Evolutionary conservation across 2,329 filamentous ascomycete genomes (phyloP).

Genomic region (Pyrenochaeta sp.): DNA sequence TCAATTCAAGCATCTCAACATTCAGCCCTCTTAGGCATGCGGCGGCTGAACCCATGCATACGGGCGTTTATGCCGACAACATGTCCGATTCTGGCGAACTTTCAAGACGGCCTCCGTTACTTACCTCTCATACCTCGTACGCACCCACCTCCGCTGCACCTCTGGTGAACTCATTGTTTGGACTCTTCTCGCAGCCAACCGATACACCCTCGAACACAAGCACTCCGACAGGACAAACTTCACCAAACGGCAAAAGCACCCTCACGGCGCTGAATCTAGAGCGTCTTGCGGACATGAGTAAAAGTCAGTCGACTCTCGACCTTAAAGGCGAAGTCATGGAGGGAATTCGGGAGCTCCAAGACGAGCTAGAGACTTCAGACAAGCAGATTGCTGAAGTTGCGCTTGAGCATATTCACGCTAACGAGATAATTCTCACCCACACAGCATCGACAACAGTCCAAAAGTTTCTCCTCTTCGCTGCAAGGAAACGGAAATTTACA

Average conservation of each 20-base stretch:
- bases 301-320: slow-evolving; percentile 63
- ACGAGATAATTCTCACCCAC: slow-evolving; percentile 90
- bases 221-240: slow-evolving; percentile 62
- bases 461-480: slow-evolving; percentile 86
- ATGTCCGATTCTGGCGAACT: slow-evolving; percentile 48
- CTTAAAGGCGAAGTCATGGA: slow-evolving; percentile 90
- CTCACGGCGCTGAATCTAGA: slow-evolving; percentile 47
- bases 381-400: slow-evolving; percentile 90
- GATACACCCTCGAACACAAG: slow-evolving; percentile 54
- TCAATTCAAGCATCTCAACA: slow-evolving; percentile 55
- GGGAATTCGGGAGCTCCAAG: slow-evolving; percentile 93
- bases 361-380: slow-evolving; percentile 91
- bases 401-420: slow-evolving; percentile 90
- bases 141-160: slow-evolving; percentile 62
- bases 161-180: slow-evolving; percentile 80
- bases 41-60: slow-evolving; percentile 44
- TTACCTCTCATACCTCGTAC: slow-evolving; percentile 71
- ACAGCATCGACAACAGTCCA: slow-evolving; percentile 87
- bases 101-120: slow-evolving; percentile 65
- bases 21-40: slow-evolving; percentile 59
- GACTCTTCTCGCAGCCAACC: slow-evolving; percentile 78
- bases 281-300: slow-evolving; percentile 52
- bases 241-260: slow-evolving; percentile 56
- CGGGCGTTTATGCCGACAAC: slow-evolving; percentile 38
- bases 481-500: slow-evolving; percentile 89